Evolutionary conservation across 192 early-diverging fungal species (phyloP), one percentile per base, ranked within the genome.

Genomic region (Entomortierella beljakovae): DNA sequence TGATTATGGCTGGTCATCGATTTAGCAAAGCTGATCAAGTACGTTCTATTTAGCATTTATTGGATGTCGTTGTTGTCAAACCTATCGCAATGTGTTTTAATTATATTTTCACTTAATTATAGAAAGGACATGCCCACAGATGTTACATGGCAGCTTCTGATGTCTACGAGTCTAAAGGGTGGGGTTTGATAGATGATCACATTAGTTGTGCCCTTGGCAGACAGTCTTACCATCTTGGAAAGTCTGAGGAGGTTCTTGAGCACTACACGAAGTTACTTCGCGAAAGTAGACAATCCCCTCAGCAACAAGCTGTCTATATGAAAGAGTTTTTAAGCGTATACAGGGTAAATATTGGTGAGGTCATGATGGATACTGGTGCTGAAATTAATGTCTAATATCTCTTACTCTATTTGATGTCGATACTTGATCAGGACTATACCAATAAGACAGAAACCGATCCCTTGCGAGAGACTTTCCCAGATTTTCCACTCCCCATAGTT

Each of bases 151-250:
- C 82, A 10, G 91, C 94, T 7, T 80, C 86, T 16, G 57, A 70
- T 32, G 86, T 92, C 20, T 92, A 92, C 64, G 86, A 88, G 13
- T 69, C 79, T 13, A 71, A 77, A 13, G 83, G 77, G 13, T 96
- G 95, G 95, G 82, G 84, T 10, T 77, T 95, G 0, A 88, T 93
- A n/a, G 93, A 96, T 46, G 94, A 96, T 71, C 94, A 97, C 71
- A 90, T 97, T 61, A 87, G 96, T 71, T 97, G 96, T 62, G 88
- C 94, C 15, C 85, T 97, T 6, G 96, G 96, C 10, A 83, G 90
- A 53, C 93, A 96, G 67, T 89, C 90, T 26, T 92, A 89, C 65
- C 88, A 94, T 57, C 83, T 93, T 31, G 92, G 92, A 16, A 85
- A 91, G 50, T 88, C 92, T 31, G 86, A 90, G 57, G 85, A 87